Base-by-base conservation (phyloP, 163 green algal genomes). In the Botryococcus braunii region DNA sequence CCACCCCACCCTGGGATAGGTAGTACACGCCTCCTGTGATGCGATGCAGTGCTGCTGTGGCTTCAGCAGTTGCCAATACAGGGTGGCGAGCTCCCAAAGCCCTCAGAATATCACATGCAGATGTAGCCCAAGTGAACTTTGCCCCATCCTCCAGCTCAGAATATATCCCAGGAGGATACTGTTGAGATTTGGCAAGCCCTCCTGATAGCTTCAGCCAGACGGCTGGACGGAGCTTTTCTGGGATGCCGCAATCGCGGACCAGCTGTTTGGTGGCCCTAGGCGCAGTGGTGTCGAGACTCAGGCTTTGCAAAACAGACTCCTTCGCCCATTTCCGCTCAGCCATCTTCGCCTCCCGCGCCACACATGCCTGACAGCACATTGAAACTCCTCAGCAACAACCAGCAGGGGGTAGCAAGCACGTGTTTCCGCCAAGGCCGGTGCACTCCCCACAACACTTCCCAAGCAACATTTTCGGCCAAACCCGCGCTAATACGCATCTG, bases 171-270 rank as follows among this genome's bases (percentile, higher is more conserved):
- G 43, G 4, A n/a, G 62, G 62, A 5, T 52, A 31, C 5, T 38
- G 55, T 25, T 29, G 4, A 38, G 58, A 60, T 3, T 61, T 35
- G 21, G 68, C 65, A 17, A 47, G 36, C 13, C 46, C 73, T 21
- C 73, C 73, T 32, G 65, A 74, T 17, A 79, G 50, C 38, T 70
- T 59, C 25, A 71, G 52, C 73, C 73, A 79, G 21, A 79, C 50
- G 29, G 29, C 37, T 21, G 65, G 69, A 1, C 73, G 64, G 39
- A 71, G 65, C 3, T 27, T 35, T 1, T 27, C 17, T n/a, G 73
- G 73, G 32, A 79, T 70, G 40, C 73, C 73, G 3, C 55, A n/a
- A n/a, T n/a, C 65, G 17, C 69, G 43, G 29, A 70, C 62, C 11
- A 75, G 52, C 38, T 58, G 6, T 62, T 70, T 70, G 48, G 70